These are phyloP conservation scores for Selenicereus undatus DNA, from an alignment of 148 eudicot genomes.

Conservation along the genomic window DNA sequence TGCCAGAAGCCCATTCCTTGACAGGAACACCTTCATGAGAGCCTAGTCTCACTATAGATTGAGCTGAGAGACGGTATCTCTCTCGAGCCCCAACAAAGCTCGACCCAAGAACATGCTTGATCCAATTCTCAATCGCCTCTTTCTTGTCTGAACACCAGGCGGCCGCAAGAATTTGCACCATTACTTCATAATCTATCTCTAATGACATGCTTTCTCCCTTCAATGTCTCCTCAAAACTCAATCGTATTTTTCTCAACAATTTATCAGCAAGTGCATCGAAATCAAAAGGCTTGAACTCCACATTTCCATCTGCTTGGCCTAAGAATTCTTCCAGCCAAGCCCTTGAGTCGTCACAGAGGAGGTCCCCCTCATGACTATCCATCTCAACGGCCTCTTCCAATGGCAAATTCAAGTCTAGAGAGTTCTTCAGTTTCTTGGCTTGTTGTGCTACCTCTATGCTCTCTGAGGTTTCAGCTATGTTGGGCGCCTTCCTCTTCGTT, in stretches of 20 bases:
- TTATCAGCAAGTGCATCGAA: conserved; percentile 58
- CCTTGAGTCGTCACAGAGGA: conserved; percentile 32
- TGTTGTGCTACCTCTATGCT: conserved; percentile 21
- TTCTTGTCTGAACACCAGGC: conserved; percentile 47
- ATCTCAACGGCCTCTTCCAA: conserved; percentile 21
- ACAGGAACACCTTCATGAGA: conserved; percentile 40
- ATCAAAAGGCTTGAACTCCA: conserved; percentile 60
- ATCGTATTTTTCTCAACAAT: conserved; percentile 38
- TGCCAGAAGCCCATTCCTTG: conserved; percentile 40
- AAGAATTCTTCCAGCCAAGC: conserved; percentile 70
- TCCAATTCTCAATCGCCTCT: conserved; percentile 56
- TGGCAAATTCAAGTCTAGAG: conserved; percentile 70
- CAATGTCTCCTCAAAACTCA: conserved; percentile 34
- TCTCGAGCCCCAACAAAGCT: conserved; percentile 49
- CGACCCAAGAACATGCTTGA: conserved; percentile 42
- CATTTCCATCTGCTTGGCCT: conserved; percentile 47
- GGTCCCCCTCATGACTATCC: conserved; percentile 26
- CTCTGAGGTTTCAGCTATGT: conserved; percentile 22
- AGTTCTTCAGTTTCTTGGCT: conserved; percentile 11
- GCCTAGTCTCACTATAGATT: conserved; percentile 46
- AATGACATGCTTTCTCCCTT: conserved; percentile 31
- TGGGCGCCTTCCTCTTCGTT: conserved; percentile 41
- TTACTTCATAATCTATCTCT: conserved; percentile 65
- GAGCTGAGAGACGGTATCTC: conserved; percentile 31
- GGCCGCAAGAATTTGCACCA: conserved; percentile 81